Evolutionary conservation across 768 basidiomycete genomes (phyloP).

Genomic region (Lactifluus rugatus): DNA sequence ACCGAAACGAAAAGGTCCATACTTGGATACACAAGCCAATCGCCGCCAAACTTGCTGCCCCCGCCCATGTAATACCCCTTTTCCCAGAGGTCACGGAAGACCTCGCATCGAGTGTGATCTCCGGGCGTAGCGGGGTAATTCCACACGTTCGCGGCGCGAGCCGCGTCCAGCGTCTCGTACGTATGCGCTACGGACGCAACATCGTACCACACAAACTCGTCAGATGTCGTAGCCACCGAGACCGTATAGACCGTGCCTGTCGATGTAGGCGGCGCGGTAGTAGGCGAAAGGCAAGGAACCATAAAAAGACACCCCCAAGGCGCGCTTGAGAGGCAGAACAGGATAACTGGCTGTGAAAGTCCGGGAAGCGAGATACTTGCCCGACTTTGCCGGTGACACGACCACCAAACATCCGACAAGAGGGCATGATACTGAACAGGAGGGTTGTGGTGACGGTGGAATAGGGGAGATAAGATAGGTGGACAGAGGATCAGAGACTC

Average conservation of each 20-base stretch:
- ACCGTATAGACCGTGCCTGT: conserved; percentile 37
- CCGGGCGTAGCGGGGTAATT: conserved; percentile 52
- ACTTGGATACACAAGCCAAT: conserved; percentile 96
- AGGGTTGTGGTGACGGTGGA: no score
- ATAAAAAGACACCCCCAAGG: no score
- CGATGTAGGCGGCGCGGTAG: neutral
- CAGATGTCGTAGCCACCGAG: conserved; percentile 58
- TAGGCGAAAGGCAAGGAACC: no score
- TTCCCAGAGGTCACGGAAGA: conserved; percentile 74
- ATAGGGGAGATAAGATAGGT: no score
- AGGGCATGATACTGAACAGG: no score
- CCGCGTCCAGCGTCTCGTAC: conserved; percentile 49
- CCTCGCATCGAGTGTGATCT: conserved; percentile 67
- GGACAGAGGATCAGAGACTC: no score
- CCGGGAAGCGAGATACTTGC: no score
- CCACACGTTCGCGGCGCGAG: conserved; percentile 66
- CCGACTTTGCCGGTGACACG: no score
- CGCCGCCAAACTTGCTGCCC: conserved; percentile 91
- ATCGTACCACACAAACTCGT: conserved; percentile 59
- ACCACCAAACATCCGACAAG: no score
- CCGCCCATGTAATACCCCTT: conserved; percentile 82
- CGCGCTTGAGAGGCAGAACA: no score
- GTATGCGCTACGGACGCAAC: conserved; percentile 27
- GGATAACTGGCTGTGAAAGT: no score
- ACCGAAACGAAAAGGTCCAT: conserved; percentile 21